Conservation (phyloP, 2,329 filamentous ascomycete species). For the Penicillium sp. region DNA sequence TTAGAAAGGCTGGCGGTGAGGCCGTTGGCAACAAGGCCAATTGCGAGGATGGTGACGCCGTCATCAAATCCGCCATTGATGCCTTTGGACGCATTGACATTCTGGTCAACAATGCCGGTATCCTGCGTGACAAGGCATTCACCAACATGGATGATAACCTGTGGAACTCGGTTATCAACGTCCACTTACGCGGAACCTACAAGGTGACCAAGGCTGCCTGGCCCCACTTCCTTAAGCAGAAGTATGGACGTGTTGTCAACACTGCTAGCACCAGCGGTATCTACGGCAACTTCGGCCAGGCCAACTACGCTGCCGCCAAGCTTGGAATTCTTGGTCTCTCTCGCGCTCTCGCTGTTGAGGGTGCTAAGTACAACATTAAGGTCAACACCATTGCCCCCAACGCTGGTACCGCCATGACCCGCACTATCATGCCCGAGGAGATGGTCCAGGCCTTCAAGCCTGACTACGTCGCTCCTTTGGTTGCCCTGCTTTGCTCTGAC, state of each 20-base stretch:
- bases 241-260: constrained; percentile 96
- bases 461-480: constrained; percentile 92
- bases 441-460: constrained; percentile 99
- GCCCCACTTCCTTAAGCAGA: constrained; percentile 97
- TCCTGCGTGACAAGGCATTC: constrained; percentile 96
- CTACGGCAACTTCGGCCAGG: constrained; percentile 98
- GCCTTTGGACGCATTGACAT: constrained; percentile 92
- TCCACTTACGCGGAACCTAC: constrained; percentile 92
- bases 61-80: constrained; percentile 92
- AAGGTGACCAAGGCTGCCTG: constrained; percentile 96
- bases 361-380: constrained; percentile 94
- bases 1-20: constrained; percentile 83
- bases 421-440: constrained; percentile 91
- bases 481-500: constrained; percentile 83
- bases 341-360: constrained; percentile 86
- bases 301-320: constrained; percentile 94
- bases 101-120: constrained; percentile 96
- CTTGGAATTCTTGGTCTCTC: constrained; percentile 93
- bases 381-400: constrained; percentile 99
- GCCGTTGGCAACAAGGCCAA: constrained; percentile 91
- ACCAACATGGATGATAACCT: constrained; percentile 93
- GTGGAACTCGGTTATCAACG: constrained; percentile 89
- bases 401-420: constrained; percentile 92
- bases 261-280: constrained; percentile 96
- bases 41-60: constrained; percentile 85